Conservation (phyloP, 257 asterid genomes). For the Salvia miltiorrhiza region DNA sequence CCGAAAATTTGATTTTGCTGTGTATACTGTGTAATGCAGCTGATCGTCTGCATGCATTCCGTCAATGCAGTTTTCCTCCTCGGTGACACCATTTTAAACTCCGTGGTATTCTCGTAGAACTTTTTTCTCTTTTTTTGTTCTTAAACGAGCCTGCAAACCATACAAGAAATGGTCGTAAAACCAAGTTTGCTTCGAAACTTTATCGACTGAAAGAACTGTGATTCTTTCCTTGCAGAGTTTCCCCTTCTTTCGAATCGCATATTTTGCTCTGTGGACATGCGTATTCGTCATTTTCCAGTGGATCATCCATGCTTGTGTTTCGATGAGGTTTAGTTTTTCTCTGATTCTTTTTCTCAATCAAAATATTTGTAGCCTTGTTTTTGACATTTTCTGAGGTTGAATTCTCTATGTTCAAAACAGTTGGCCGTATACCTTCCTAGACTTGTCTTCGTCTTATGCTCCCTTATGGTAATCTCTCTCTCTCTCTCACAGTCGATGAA, state of each 20-base stretch:
- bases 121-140: neutral
- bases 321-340: conserved; percentile 39
- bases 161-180: neutral
- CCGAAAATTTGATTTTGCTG: neutral
- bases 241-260: conserved; percentile 80
- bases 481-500: neutral
- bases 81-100: conserved; percentile 32
- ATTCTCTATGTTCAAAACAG: conserved; percentile 32
- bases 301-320: conserved; percentile 65
- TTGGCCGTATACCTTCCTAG: conserved; percentile 77
- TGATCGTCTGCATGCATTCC: conserved; percentile 38
- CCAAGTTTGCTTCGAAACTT: neutral
- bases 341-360: neutral
- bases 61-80: conserved; percentile 42
- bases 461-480: conserved; percentile 53
- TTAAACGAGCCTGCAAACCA: neutral
- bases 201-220: conserved; percentile 5
- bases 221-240: conserved; percentile 51
- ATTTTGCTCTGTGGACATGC: conserved; percentile 69
- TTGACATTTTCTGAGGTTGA: neutral
- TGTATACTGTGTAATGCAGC: conserved; percentile 18
- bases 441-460: conserved; percentile 54
- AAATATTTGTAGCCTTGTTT: neutral
- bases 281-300: conserved; percentile 79
- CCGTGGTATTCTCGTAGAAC: conserved; percentile 24